Conservation (phyloP, 2,329 filamentous ascomycete species). For the Microdochium paspali region DNA sequence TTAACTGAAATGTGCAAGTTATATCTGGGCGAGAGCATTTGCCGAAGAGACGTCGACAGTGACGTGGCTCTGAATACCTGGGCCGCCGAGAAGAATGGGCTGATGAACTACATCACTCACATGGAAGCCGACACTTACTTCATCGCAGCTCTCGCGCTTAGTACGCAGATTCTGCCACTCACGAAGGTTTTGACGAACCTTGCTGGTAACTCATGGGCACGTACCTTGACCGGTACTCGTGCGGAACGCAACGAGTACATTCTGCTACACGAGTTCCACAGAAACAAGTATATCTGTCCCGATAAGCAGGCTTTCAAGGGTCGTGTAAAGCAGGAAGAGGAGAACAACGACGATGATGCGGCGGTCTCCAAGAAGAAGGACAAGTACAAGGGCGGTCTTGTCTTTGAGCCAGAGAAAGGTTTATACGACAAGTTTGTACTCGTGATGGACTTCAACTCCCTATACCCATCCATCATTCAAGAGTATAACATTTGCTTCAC, state of each 20-base stretch:
- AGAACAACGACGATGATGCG: conserved; percentile 56
- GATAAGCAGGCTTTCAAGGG: conserved; percentile 82
- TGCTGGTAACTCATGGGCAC: conserved; percentile 95
- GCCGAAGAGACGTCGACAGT: conserved; percentile 77
- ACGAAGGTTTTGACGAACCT: conserved; percentile 95
- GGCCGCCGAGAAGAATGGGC: conserved; percentile 72
- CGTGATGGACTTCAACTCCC: conserved; percentile 99
- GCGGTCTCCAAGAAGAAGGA: conserved; percentile 91
- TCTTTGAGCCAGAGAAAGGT: conserved; percentile 95
- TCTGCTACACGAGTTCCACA: conserved; percentile 91
- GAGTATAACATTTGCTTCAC: conserved; percentile 99
- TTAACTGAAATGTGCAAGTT: conserved; percentile 95
- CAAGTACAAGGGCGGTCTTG: conserved; percentile 96
- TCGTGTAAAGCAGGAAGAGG: conserved; percentile 64
- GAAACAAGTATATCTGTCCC: conserved; percentile 95
- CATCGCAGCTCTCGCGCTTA: conserved; percentile 80
- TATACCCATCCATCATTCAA: conserved; percentile 98
- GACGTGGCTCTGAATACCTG: conserved; percentile 80
- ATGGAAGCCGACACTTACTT: conserved; percentile 95
- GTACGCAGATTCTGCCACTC: conserved; percentile 83
- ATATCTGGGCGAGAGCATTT: conserved; percentile 65
- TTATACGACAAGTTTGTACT: conserved; percentile 97
- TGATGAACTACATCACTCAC: conserved; percentile 90
- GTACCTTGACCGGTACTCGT: conserved; percentile 88
- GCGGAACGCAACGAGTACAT: conserved; percentile 99